Conservation (phyloP, 1,284 basidiomycete species). For the Sanghuangporus sanghuang region DNA sequence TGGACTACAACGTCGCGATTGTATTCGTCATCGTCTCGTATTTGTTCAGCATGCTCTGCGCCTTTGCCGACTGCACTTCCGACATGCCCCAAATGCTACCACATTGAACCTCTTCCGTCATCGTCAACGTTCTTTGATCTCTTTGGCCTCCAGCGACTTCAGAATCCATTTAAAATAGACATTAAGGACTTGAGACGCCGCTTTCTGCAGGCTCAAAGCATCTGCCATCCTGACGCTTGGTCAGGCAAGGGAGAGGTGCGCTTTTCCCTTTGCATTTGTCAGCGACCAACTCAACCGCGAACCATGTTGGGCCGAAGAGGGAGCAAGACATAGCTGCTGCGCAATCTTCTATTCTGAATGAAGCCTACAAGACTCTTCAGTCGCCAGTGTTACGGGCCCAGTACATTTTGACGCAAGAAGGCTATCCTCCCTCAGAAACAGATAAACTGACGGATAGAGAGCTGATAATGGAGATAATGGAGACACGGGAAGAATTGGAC, state of each 20-base stretch:
- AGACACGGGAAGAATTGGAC: constrained; percentile 77
- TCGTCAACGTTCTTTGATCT: constrained; percentile 54
- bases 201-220: constrained; percentile 65
- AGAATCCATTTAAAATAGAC: constrained; percentile 66
- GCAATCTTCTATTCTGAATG: constrained; percentile 70
- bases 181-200: constrained; percentile 45
- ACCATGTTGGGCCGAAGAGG: constrained; percentile 33
- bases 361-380: constrained; percentile 66
- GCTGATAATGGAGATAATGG: constrained; percentile 78
- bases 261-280: constrained; percentile 16
- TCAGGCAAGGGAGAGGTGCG: constrained; percentile 53
- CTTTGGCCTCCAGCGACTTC: constrained; percentile 49
- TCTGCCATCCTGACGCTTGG: constrained; percentile 81
- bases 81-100: constrained; percentile 61
- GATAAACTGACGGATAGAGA: constrained; percentile 72
- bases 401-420: constrained; percentile 66
- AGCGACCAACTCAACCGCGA: background rate
- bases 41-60: constrained; percentile 56
- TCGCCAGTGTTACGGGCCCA: constrained; percentile 62
- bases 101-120: constrained; percentile 52
- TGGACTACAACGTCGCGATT: background rate
- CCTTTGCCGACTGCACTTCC: constrained; percentile 58
- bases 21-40: constrained; percentile 11
- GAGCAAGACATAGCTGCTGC: constrained; percentile 57
- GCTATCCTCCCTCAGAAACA: constrained; percentile 58